Base-by-base conservation (phyloP, 139 green algal species). In the Medakamo hakoo region DNA sequence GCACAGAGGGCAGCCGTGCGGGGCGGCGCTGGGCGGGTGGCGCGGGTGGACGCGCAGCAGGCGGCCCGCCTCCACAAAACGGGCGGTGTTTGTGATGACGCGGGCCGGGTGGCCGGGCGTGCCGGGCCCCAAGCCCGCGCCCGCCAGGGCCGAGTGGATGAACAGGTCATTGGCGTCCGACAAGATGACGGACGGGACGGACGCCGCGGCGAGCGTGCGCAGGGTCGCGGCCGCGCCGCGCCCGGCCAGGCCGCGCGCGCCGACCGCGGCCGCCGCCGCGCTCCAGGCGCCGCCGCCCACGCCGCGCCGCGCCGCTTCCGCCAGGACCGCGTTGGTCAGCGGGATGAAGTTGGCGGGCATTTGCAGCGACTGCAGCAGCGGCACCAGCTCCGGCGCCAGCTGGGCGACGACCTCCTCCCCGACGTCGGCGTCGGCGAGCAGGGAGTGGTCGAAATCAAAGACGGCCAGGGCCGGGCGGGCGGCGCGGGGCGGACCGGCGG, bases 381-480 rank as follows among this genome's bases (percentile, higher is more conserved):
- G 85, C 56, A 84, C 73, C 60, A 92, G 75, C 76, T 95, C 87
- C 0, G 87, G 87, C 1, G 87, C 84, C 30, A 95, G 77, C 67
- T 80, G 68, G 24, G 80, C 80, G 3, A 52, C 28, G 24, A 26
- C 59, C 5, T 52, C 63, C 4, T 55, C 56, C 70, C 71, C 18
- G 73, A 52, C 70, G 66, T 90, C 81, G 28, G 52, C 80, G 72
- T 87, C 80, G 2, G 76, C 73, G n/a, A n/a, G n/a, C n/a, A 94
- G 65, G 14, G 83, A 91, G 20, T 81, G 75, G 77, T 94, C 87
- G 68, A 95, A 92, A 67, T 90, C 82, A 23, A 67, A 78, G 5
- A 92, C 63, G 25, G 92, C 71, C 60, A 87, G 65, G 20, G 61
- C 30, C 21, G 18, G 20, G 30, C 57, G n/a, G 25, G 26, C 29